These are phyloP conservation scores for Lactarius vividus DNA, from an alignment of 768 basidiomycete genomes.

Conservation along the genomic window DNA sequence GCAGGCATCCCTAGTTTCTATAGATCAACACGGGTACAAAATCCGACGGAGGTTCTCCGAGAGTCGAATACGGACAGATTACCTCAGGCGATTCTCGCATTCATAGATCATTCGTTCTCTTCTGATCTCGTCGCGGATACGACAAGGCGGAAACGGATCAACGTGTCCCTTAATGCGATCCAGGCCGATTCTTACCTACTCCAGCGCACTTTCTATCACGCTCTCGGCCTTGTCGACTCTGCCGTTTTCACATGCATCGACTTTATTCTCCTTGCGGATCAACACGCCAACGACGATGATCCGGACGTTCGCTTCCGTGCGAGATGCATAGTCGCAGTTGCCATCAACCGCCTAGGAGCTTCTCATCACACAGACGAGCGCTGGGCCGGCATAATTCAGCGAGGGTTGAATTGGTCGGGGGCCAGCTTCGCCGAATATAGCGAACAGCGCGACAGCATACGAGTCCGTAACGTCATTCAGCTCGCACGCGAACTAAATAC, in stretches of 20 bases:
- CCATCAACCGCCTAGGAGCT: background rate
- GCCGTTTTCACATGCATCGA: conserved; percentile 6
- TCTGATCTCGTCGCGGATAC: conserved; percentile 8
- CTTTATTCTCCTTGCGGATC: conserved; percentile 4
- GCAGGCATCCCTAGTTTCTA: conserved; percentile 16
- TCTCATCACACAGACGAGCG: background rate
- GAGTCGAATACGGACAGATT: background rate
- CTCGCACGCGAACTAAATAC: background rate
- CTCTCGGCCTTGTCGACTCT: background rate
- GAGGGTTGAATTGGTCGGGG: background rate
- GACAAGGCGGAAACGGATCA: background rate
- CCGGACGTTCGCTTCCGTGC: background rate
- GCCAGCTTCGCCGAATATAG: background rate
- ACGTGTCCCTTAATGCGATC: background rate
- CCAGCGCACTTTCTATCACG: conserved; percentile 9
- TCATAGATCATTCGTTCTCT: conserved; percentile 9
- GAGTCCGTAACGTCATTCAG: background rate
- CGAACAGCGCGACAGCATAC: background rate
- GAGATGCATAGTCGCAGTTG: conserved; percentile 6
- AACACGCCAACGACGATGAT: background rate
- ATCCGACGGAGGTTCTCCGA: conserved; percentile 3
- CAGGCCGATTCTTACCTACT: conserved; percentile 7
- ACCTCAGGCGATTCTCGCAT: conserved; percentile 10
- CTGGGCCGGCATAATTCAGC: background rate
- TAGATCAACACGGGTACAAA: conserved; percentile 7